Conservation (phyloP, 2,329 filamentous ascomycete species). For the Tolypocladium guangdongense region DNA sequence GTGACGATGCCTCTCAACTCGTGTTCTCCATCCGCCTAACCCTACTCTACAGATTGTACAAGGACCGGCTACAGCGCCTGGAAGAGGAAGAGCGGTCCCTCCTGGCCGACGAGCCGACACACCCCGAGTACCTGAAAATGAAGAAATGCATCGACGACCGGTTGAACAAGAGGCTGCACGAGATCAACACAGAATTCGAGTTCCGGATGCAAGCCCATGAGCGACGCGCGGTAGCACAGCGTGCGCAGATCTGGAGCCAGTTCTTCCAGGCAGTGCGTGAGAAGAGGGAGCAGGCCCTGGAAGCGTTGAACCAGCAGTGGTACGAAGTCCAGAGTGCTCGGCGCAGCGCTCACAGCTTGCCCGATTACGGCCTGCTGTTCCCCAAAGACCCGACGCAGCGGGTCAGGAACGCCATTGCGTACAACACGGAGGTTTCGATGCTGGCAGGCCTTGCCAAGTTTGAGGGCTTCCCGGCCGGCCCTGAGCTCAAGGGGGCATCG, state of each 20-base stretch:
- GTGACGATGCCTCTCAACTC: slow-evolving; percentile 12
- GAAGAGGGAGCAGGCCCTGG: slow-evolving; percentile 67
- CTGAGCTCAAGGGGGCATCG: slow-evolving; percentile 64
- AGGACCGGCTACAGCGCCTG: slow-evolving; percentile 74
- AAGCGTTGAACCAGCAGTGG: slow-evolving; percentile 77
- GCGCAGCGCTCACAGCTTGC: slow-evolving; percentile 66
- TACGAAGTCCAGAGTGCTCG: slow-evolving; percentile 88
- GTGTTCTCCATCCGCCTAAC: background rate
- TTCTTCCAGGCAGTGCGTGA: slow-evolving; percentile 83
- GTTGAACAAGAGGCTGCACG: slow-evolving; percentile 66
- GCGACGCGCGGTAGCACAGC: slow-evolving; percentile 66
- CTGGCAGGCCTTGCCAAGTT: slow-evolving; percentile 88
- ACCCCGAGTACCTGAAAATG: slow-evolving; percentile 86
- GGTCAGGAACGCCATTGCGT: slow-evolving; percentile 74
- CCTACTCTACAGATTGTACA: slow-evolving; percentile 56
- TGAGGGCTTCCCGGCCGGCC: slow-evolving; percentile 92
- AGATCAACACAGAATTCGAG: slow-evolving; percentile 62
- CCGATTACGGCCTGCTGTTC: slow-evolving; percentile 74
- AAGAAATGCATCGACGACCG: slow-evolving; percentile 77
- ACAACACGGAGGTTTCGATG: slow-evolving; percentile 90
- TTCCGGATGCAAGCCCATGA: slow-evolving; percentile 65
- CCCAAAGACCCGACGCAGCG: slow-evolving; percentile 67
- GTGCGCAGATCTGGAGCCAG: slow-evolving; percentile 78
- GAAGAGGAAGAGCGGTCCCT: slow-evolving; percentile 59
- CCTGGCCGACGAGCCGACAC: slow-evolving; percentile 52